Evolutionary conservation across 2,329 filamentous ascomycete species (phyloP).

Genomic region (Ciborinia camelliae): DNA sequence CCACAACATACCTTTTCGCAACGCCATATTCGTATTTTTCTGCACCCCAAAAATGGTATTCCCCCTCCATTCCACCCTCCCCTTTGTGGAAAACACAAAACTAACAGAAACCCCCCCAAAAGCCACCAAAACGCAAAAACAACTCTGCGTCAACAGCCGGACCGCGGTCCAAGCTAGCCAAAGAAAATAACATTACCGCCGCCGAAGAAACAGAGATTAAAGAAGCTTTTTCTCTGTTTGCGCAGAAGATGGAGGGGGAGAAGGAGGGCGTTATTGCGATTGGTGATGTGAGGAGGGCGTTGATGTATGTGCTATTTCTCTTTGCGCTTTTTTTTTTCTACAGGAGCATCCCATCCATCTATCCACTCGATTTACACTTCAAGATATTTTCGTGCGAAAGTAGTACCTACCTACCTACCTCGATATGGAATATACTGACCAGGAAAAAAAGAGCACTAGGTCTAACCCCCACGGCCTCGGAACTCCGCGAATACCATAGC

Average conservation of each 20-base stretch:
- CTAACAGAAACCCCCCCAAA: conserved; percentile 14
- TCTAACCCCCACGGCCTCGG: conserved; percentile 61
- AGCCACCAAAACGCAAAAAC: conserved; percentile 37
- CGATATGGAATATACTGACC: too few species aligned
- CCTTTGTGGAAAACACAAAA: too few species aligned
- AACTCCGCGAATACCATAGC: conserved; percentile 72
- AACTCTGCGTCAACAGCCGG: conserved; percentile 27
- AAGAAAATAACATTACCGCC: conserved; percentile 81
- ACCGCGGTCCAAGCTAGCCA: conserved; percentile 79
- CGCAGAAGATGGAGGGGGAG: conserved; percentile 65
- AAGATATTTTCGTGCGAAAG: background rate
- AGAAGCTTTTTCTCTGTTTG: conserved; percentile 84
- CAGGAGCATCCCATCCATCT: background rate
- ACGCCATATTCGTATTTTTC: background rate
- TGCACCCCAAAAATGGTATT: background rate
- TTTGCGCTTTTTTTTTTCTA: background rate
- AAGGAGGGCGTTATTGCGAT: conserved; percentile 54
- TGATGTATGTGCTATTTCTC: conserved; percentile 53
- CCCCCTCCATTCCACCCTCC: fast-evolving
- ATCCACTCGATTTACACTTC: background rate
- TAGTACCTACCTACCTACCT: too few species aligned
- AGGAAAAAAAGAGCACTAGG: conserved; percentile 71
- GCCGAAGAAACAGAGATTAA: conserved; percentile 86
- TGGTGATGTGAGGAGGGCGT: conserved; percentile 59
- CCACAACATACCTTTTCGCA: background rate